Percentiles rank a stretch among this genome's conserved stretches.
Conservation (phyloP, 2,329 filamentous ascomycete species). For the Leptosphaerulina australis region DNA sequence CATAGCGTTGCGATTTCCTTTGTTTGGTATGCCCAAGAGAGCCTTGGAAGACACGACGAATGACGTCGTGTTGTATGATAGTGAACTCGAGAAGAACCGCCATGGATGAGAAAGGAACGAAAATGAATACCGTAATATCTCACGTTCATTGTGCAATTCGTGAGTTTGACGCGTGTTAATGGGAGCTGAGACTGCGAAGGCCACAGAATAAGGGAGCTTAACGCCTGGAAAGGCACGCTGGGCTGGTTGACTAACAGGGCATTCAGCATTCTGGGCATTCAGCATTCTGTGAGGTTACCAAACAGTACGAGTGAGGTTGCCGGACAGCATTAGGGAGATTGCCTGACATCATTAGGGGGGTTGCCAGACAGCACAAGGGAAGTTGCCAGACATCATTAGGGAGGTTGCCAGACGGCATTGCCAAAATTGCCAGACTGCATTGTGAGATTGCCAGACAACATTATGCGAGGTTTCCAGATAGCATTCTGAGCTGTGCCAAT, state of each 20-base stretch:
- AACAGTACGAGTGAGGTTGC: no score
- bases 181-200: slow-evolving; percentile 13
- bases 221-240: neutral
- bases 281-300: neutral
- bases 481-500: neutral
- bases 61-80: slow-evolving; percentile 19
- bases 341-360: no score
- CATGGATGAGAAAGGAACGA: neutral
- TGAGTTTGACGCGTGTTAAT: neutral
- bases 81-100: neutral
- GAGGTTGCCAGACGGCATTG: no score
- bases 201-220: neutral
- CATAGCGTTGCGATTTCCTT: slow-evolving; percentile 18
- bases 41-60: slow-evolving; percentile 18
- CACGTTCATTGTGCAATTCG: neutral
- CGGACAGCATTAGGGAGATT: no score
- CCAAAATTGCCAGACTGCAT: no score
- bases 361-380: no score
- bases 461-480: no score
- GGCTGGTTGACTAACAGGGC: neutral
- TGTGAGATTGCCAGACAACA: no score
- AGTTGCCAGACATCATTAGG: no score
- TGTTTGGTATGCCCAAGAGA: slow-evolving; percentile 10
- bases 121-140: slow-evolving; percentile 2
- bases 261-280: no score